These are phyloP conservation scores for Alisma plantagoaquatica DNA, from an alignment of 106 monocot genomes.

Conservation along the genomic window DNA sequence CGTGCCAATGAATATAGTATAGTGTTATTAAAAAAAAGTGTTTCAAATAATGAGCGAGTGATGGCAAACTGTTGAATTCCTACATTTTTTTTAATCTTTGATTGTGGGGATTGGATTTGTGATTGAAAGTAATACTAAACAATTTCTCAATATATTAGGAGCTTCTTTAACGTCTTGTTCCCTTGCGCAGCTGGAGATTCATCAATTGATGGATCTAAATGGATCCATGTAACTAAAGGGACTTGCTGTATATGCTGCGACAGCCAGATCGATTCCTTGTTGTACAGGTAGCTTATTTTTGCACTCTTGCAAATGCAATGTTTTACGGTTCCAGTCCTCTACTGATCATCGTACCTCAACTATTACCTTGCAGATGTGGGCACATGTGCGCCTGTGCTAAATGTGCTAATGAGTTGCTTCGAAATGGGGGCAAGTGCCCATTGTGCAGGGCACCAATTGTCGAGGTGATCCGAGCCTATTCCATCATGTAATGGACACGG, in stretches of 20 bases:
- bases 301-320: not conserved
- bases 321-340: not conserved
- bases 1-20: too few relatives aligned
- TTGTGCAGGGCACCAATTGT: constrained; percentile 15
- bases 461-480: constrained; percentile 17
- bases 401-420: constrained; percentile 14
- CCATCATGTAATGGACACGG: constrained; percentile 6
- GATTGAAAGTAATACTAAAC: not conserved
- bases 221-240: constrained; percentile 12
- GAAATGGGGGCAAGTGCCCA: constrained; percentile 6
- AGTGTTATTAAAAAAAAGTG: too few relatives aligned
- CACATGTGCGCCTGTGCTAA: constrained; percentile 17
- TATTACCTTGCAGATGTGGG: constrained; percentile 11
- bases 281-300: constrained; percentile 10
- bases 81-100: too few relatives aligned
- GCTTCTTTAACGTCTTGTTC: not conserved
- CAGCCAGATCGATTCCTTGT: constrained; percentile 11
- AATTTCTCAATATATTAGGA: not conserved
- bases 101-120: too few relatives aligned
- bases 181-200: not conserved
- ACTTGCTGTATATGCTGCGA: constrained; percentile 11
- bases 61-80: too few relatives aligned
- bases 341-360: not conserved
- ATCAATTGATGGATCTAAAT: constrained; percentile 1
- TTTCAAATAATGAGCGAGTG: too few relatives aligned